Evolutionary conservation across 1,284 basidiomycete genomes (phyloP).

Genomic region (Pascua guehoae): DNA sequence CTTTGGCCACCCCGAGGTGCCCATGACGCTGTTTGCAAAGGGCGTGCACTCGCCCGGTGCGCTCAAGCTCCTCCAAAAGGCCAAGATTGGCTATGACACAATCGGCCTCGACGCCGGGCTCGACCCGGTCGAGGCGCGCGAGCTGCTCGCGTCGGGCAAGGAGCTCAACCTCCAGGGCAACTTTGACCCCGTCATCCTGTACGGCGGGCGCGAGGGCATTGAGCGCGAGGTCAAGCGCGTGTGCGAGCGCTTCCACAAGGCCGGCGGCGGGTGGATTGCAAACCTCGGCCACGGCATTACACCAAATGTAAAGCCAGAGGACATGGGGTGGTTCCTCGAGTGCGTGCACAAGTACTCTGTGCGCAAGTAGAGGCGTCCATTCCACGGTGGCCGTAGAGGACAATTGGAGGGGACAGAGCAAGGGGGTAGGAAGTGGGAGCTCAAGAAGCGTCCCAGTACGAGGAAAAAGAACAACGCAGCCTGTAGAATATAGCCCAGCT

Average conservation of each 20-base stretch:
- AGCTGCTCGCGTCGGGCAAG: constrained; percentile 53
- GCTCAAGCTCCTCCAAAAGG: constrained; percentile 34
- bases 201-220: constrained; percentile 83
- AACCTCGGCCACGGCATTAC: constrained; percentile 98
- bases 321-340: constrained; percentile 83
- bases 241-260: constrained; percentile 64
- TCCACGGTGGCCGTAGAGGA: too few species aligned
- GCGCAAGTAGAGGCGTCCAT: constrained; percentile 12
- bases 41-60: constrained; percentile 66
- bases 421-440: too few species aligned
- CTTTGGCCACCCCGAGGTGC: constrained; percentile 59
- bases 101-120: constrained; percentile 87
- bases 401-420: too few species aligned
- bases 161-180: constrained; percentile 88
- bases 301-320: constrained; percentile 89
- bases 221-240: constrained; percentile 80
- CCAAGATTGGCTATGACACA: constrained; percentile 70
- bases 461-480: too few species aligned
- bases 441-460: too few species aligned
- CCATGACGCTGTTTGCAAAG: constrained; percentile 89
- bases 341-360: constrained; percentile 75
- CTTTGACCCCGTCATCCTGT: constrained; percentile 83
- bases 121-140: constrained; percentile 66
- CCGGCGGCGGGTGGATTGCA: constrained; percentile 75
- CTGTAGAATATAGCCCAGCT: too few species aligned